Evolutionary conservation across 1,284 basidiomycete genomes (phyloP).

Genomic region (Sanguinoderma infundibulare): DNA sequence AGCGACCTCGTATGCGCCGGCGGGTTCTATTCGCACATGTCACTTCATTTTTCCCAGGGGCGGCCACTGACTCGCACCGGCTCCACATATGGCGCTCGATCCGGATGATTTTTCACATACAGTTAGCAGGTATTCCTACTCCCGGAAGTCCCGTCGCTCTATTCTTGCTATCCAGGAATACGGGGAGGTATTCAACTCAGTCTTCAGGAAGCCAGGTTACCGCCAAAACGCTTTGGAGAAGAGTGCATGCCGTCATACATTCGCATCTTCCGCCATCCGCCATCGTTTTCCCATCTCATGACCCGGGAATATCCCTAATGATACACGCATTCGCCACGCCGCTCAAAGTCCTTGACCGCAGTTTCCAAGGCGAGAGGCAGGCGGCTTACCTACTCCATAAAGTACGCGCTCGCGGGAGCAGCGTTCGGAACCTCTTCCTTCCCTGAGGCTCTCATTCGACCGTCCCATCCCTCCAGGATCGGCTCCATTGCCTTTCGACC

Average conservation of each 20-base stretch:
- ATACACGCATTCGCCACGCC: not conserved
- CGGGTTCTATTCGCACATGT: too few relatives aligned
- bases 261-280: not conserved
- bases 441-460: not conserved
- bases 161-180: too few relatives aligned
- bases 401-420: not conserved
- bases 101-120: too few relatives aligned
- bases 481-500: not conserved
- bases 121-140: too few relatives aligned
- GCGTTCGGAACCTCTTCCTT: slow-evolving; percentile 2
- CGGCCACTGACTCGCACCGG: too few relatives aligned
- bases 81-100: too few relatives aligned
- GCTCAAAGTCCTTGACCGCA: not conserved
- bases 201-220: not conserved
- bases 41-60: too few relatives aligned
- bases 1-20: too few relatives aligned
- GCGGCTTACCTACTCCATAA: not conserved
- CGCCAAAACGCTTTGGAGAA: not conserved
- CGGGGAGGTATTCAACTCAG: not conserved
- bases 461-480: not conserved
- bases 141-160: too few relatives aligned
- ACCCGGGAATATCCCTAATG: not conserved
- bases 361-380: not conserved
- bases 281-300: not conserved
- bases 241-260: not conserved